Base-by-base conservation (phyloP, 2,329 filamentous ascomycete genomes). In the Fusarium sp. region DNA sequence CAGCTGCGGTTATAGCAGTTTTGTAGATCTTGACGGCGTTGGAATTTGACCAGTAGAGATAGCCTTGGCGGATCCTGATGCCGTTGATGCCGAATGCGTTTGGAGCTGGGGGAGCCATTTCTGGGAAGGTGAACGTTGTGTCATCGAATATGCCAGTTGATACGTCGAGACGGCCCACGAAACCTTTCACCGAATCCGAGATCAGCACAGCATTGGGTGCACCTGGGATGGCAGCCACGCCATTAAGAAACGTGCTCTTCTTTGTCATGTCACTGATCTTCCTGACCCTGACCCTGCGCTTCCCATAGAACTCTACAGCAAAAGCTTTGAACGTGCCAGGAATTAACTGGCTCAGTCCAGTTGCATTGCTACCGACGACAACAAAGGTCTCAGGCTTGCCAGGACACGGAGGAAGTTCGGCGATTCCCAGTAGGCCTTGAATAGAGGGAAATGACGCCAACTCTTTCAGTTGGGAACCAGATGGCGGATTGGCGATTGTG, bases 1-100 rank as follows among this genome's bases (percentile, higher is more conserved):
- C 73, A 2, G 38, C 22, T n/a, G 58, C 2, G 1, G 69, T 71
- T 18, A 76, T 66, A 3, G 48, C 45, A 10, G 71, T 51, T 20
- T 71, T 71, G 20, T 64, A 58, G 20, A 64, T 64, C 12, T 56
- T 64, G 44, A 63, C 61, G 2, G 49, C 61, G 8, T 64, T 64
- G 20, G 61, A 64, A 9, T 64, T 64, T 3, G 43, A 32, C 25
- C 55, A 64, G 20, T 64, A 64, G 0, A 64, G 29, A 13, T 58
- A 22, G 3, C 24, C 22, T 6, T 58, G 20, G 8, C 44, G 61
- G 5, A 64, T 27, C 8, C 48, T 64, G 30, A 64, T 45, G 0
- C 61, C 61, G 2, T 64, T 64, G 7, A 45, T 40, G 4, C 61
- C 61, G 22, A 64, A 64, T 1, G 59, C 15, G 49, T 8, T 15